phyloP scores from a whole-genome alignment of 2,329 filamentous ascomycete genomes.

The Lasiodiplodia hormozganensis region DNA sequence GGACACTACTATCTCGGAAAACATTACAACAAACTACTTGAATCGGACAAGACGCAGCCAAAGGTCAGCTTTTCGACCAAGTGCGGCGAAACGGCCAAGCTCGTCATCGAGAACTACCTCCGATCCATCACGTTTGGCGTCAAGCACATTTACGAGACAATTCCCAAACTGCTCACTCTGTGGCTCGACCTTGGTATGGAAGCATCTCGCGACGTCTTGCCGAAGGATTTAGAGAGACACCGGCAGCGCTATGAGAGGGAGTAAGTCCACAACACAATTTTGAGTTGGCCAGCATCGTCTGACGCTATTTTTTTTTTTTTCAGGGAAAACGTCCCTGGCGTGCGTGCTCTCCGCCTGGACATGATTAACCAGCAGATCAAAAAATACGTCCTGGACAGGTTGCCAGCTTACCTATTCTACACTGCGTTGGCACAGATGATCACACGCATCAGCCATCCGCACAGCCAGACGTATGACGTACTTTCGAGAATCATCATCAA shows the following conservation, averaged over 20 bases:
- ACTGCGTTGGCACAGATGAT: conserved; percentile 90
- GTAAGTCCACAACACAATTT: not conserved
- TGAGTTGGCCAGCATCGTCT: not conserved
- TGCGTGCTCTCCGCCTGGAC: conserved; percentile 69
- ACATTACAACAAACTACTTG: conserved; percentile 95
- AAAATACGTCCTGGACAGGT: conserved; percentile 72
- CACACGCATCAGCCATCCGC: conserved; percentile 90
- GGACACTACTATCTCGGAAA: conserved; percentile 96
- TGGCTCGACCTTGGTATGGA: conserved; percentile 92
- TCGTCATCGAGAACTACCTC: conserved; percentile 93
- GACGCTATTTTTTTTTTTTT: not conserved
- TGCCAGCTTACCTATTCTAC: conserved; percentile 81
- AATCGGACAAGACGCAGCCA: conserved; percentile 82
- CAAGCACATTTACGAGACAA: conserved; percentile 94
- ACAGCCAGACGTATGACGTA: conserved; percentile 76
- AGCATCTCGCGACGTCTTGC: conserved; percentile 56
- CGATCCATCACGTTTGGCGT: conserved; percentile 86
- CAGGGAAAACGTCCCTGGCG: conserved; percentile 46
- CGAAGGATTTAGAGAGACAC: conserved; percentile 36
- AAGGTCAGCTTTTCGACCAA: conserved; percentile 61
- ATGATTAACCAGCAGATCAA: conserved; percentile 76
- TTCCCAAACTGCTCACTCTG: conserved; percentile 88
- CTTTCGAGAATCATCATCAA: conserved; percentile 82
- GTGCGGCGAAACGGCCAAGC: conserved; percentile 81
- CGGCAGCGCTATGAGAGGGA: conserved; percentile 36